Conservation (phyloP, 2,329 filamentous ascomycete genomes). For the Chrysoporthe cubensis region DNA sequence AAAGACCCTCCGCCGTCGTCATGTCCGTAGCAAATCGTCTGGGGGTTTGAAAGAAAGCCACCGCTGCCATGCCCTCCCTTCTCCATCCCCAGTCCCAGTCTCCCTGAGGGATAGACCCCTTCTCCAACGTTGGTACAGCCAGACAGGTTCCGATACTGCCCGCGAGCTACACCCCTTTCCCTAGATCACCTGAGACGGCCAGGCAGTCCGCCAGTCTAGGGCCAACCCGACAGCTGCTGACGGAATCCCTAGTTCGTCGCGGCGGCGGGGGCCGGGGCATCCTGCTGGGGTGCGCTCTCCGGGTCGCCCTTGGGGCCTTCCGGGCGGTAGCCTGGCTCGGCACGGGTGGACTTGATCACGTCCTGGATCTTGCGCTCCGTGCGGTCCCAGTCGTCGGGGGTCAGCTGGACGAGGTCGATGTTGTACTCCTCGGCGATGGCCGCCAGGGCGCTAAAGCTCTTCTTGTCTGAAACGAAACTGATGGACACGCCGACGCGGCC, state of each 20-base stretch:
- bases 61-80: not conserved
- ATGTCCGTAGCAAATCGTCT: conserved; percentile 2
- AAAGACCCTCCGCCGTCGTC: conserved; percentile 9
- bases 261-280: not conserved
- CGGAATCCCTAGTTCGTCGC: conserved; percentile 18
- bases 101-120: not conserved
- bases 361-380: conserved; percentile 83
- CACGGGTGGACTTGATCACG: conserved; percentile 74
- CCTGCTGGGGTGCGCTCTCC: conserved; percentile 15
- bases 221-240: not conserved
- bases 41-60: not conserved
- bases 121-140: not conserved
- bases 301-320: conserved; percentile 28
- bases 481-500: conserved; percentile 95
- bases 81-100: not conserved
- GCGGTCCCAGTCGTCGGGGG: conserved; percentile 87
- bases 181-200: not conserved
- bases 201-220: not conserved
- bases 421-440: conserved; percentile 80
- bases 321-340: conserved; percentile 58
- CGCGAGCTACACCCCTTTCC: not conserved
- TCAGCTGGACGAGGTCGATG: conserved; percentile 79
- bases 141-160: not conserved
- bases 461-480: conserved; percentile 87
- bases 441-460: conserved; percentile 78